Evolutionary conservation across 1,139 yeast genomes (phyloP).

Genomic region (Candida frijolesensis): DNA sequence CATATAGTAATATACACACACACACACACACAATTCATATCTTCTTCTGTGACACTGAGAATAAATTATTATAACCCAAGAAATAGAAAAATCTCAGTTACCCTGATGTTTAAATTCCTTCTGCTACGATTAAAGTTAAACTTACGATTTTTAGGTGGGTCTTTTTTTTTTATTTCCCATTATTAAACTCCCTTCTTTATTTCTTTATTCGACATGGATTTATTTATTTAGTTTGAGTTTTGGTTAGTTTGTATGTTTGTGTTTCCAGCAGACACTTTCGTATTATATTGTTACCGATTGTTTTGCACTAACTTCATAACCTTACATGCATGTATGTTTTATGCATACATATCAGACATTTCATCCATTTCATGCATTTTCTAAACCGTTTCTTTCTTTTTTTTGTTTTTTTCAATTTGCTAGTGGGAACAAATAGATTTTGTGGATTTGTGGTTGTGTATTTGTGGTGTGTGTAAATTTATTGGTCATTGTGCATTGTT

Average conservation of each 20-base stretch:
- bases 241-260: too few species aligned
- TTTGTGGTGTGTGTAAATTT: neutral
- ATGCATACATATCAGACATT: neutral
- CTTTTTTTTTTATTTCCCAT: neutral
- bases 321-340: neutral
- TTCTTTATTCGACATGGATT: too few species aligned
- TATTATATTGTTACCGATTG: neutral
- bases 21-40: too few species aligned
- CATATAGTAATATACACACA: too few species aligned
- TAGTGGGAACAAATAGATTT: neutral
- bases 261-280: neutral
- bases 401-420: neutral
- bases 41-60: too few species aligned
- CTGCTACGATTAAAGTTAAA: neutral
- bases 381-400: neutral
- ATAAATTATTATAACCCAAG: too few species aligned
- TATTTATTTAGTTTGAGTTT: neutral
- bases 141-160: neutral
- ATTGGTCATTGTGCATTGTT: neutral
- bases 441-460: neutral
- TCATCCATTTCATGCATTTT: neutral
- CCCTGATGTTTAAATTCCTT: neutral
- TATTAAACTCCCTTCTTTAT: too few species aligned
- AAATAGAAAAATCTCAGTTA: neutral
- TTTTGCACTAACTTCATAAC: neutral